Conservation (phyloP, 1,139 yeast species). For the Yamadazyma spencermartinsiae region DNA sequence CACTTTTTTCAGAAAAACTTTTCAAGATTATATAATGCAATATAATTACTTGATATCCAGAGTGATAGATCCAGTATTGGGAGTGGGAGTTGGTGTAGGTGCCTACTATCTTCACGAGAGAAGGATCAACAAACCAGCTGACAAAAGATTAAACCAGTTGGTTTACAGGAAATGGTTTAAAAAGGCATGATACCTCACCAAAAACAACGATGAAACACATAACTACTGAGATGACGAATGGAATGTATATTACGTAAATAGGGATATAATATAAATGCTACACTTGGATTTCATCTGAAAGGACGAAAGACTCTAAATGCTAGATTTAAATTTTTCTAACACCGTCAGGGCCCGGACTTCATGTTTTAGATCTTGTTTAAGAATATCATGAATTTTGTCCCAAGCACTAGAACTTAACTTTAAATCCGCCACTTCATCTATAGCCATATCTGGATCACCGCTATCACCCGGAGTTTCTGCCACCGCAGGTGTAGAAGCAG, state of each 20-base stretch:
- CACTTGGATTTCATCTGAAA: no score
- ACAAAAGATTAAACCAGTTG: slow-evolving; percentile 58
- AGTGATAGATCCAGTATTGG: slow-evolving; percentile 58
- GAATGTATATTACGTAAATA: slow-evolving; percentile 7
- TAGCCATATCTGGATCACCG: slow-evolving; percentile 15
- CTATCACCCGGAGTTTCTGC: background rate
- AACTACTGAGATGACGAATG: background rate
- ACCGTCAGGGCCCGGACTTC: slow-evolving; percentile 24
- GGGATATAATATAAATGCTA: no score
- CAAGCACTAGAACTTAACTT: slow-evolving; percentile 28
- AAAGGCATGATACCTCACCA: background rate
- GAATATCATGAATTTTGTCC: slow-evolving; percentile 29
- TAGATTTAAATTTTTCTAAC: slow-evolving; percentile 35
- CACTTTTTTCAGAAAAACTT: background rate
- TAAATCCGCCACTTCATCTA: slow-evolving; percentile 21
- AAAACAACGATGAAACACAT: background rate
- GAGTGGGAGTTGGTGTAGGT: slow-evolving; percentile 54
- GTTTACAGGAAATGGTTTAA: slow-evolving; percentile 8
- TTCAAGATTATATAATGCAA: slow-evolving; percentile 23
- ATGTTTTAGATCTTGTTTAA: slow-evolving; percentile 31
- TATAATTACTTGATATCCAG: slow-evolving; percentile 41
- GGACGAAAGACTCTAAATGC: slow-evolving; percentile 11
- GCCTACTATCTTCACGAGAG: slow-evolving; percentile 63
- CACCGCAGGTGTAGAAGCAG: slow-evolving; percentile 1
- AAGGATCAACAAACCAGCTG: slow-evolving; percentile 54